Percentiles rank a stretch among this genome's conserved stretches.
Conservation (phyloP, 2,329 filamentous ascomycete species). For the Aureobasidium pullulans region DNA sequence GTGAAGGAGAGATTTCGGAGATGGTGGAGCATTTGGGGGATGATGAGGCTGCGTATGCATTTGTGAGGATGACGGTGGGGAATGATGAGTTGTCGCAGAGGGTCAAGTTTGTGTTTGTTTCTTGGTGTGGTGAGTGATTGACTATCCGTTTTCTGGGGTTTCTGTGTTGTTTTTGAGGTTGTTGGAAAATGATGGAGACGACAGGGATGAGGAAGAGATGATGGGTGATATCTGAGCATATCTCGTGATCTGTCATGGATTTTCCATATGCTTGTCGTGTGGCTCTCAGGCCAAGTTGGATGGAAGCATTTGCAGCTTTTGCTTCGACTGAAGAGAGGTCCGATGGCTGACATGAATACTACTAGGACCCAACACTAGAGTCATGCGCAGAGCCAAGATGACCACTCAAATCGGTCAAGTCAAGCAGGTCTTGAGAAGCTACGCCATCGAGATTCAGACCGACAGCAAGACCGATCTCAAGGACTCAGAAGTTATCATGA, state of each 20-base stretch:
- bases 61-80: slow-evolving; percentile 7
- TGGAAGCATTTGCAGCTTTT: too few relatives aligned
- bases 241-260: too few relatives aligned
- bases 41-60: slow-evolving; percentile 9
- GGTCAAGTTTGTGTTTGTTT: slow-evolving; percentile 11
- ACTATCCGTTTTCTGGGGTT: background rate
- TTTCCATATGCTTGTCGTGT: too few relatives aligned
- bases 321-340: too few relatives aligned
- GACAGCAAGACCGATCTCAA: slow-evolving; percentile 12
- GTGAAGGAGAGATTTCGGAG: background rate
- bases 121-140: slow-evolving; percentile 2
- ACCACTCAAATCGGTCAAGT: slow-evolving; percentile 8
- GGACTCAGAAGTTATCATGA: slow-evolving; percentile 8
- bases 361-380: slow-evolving; percentile 6
- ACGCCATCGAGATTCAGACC: slow-evolving; percentile 11
- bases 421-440: slow-evolving; percentile 12
- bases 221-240: too few relatives aligned
- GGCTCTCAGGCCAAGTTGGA: background rate
- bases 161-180: background rate
- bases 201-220: too few relatives aligned
- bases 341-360: background rate
- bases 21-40: slow-evolving; percentile 1
- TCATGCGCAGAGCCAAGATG: slow-evolving; percentile 13
- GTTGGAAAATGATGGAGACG: background rate
- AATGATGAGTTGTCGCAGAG: slow-evolving; percentile 5